These are phyloP conservation scores for Epithemia pelagica DNA, from an alignment of 108 stramenopile genomes.

Conservation along the genomic window DNA sequence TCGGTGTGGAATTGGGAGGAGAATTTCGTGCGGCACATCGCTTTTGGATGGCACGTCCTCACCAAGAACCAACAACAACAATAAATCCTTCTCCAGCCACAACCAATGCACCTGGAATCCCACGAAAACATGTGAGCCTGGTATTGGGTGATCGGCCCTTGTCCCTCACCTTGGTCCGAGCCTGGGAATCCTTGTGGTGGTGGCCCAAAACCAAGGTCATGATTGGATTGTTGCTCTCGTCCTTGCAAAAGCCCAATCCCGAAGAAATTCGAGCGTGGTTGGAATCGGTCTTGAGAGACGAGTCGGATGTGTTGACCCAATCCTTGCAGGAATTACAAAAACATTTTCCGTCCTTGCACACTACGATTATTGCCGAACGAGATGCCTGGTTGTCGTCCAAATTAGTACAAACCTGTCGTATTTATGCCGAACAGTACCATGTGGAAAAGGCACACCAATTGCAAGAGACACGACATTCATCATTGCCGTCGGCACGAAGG, in stretches of 20 bases:
- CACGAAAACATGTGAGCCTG: constrained; percentile 28
- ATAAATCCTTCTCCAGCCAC: neutral
- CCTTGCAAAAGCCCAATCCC: constrained; percentile 54
- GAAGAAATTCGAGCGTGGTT: constrained; percentile 79
- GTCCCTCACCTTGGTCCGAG: constrained; percentile 52
- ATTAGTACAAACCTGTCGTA: constrained; percentile 54
- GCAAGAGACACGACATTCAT: neutral
- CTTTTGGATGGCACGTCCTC: constrained; percentile 26
- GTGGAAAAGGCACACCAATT: constrained; percentile 5
- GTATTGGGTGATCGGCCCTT: constrained; percentile 80
- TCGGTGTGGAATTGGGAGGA: constrained; percentile 77
- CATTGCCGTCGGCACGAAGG: neutral
- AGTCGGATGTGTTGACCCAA: constrained; percentile 68
- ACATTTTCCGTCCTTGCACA: constrained; percentile 66
- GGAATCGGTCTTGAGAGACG: constrained; percentile 52
- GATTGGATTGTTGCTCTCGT: constrained; percentile 54
- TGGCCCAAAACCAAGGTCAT: constrained; percentile 68
- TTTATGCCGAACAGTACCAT: constrained; percentile 11
- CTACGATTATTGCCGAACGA: constrained; percentile 69
- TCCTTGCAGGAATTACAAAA: constrained; percentile 61
- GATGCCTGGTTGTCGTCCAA: constrained; percentile 79
- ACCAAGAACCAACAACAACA: constrained; percentile 4
- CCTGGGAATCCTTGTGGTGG: constrained; percentile 67
- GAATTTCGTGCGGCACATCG: constrained; percentile 67
- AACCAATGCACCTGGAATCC: constrained; percentile 2